Conservation (phyloP, 129 eudicot species). For the Tagetes erecta region DNA sequence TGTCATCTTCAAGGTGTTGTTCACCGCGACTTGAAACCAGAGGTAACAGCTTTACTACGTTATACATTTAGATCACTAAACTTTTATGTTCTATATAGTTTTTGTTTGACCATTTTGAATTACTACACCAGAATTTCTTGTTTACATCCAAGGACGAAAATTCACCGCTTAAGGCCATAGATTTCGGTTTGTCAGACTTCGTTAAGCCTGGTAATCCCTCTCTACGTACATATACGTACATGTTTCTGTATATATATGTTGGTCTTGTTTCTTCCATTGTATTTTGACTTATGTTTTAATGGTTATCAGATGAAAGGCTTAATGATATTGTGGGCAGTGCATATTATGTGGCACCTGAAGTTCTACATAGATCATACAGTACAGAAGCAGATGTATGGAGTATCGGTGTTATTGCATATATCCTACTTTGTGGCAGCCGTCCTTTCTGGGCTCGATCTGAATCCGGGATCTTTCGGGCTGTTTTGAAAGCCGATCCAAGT, state of each 20-base stretch:
- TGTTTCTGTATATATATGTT: not conserved
- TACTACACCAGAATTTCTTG: constrained; percentile 76
- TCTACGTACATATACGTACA: not conserved
- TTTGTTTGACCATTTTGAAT: constrained; percentile 4
- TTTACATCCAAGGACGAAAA: constrained; percentile 84
- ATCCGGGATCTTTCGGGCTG: constrained; percentile 90
- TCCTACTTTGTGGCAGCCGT: constrained; percentile 85
- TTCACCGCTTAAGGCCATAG: constrained; percentile 83
- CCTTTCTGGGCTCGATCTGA: constrained; percentile 99
- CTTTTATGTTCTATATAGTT: not conserved
- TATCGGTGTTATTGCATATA: constrained; percentile 88
- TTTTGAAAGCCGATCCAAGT: constrained; percentile 86
- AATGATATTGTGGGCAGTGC: constrained; percentile 98
- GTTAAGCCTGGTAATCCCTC: constrained; percentile 75
- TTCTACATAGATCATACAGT: constrained; percentile 85
- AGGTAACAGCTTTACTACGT: constrained; percentile 45
- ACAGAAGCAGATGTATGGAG: constrained; percentile 99
- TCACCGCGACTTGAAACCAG: constrained; percentile 95
- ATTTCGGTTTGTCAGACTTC: constrained; percentile 92
- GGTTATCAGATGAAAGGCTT: constrained; percentile 82
- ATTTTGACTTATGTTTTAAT: not conserved
- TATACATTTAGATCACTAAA: constrained; percentile 1
- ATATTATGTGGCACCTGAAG: constrained; percentile 98
- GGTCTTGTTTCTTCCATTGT: not conserved
- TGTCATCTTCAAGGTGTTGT: constrained; percentile 99